These are phyloP conservation scores for Euphorbia peplus DNA, from an alignment of 345 rosid genomes.

Conservation along the genomic window DNA sequence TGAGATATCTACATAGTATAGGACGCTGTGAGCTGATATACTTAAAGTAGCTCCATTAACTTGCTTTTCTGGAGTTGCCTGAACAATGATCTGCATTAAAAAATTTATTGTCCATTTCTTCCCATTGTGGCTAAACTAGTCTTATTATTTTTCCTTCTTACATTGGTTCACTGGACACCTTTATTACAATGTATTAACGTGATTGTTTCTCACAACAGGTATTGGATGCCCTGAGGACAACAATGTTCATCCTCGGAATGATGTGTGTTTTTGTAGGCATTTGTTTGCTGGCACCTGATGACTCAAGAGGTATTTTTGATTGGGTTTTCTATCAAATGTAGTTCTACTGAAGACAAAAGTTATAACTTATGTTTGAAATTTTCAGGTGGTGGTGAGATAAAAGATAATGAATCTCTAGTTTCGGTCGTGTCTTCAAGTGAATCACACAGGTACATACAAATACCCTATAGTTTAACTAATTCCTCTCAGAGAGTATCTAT, in stretches of 20 bases:
- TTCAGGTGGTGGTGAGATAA: slow-evolving; percentile 69
- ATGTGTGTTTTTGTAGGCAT: slow-evolving; percentile 81
- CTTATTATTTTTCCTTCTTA: background rate
- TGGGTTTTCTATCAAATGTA: background rate
- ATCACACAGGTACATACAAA: slow-evolving; percentile 57
- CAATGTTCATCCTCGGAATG: slow-evolving; percentile 96
- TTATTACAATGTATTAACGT: slow-evolving; percentile 1
- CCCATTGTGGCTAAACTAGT: background rate
- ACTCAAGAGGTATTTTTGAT: slow-evolving; percentile 52
- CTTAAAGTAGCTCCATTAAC: background rate
- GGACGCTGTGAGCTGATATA: background rate
- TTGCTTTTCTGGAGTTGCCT: background rate
- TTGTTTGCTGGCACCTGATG: slow-evolving; percentile 93
- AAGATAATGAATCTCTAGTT: slow-evolving; percentile 56
- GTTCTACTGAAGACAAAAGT: background rate
- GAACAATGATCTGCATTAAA: background rate
- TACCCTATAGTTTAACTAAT: background rate
- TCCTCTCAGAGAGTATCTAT: background rate
- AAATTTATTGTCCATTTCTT: background rate
- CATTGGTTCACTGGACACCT: slow-evolving; percentile 6
- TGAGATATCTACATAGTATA: background rate
- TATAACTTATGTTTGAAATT: slow-evolving; percentile 12
- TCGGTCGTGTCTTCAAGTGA: slow-evolving; percentile 60
- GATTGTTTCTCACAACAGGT: slow-evolving; percentile 47
- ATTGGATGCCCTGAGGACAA: slow-evolving; percentile 77